These are phyloP conservation scores for Rhodotorula sp. DNA, from an alignment of 1,284 basidiomycete genomes.

Conservation along the genomic window DNA sequence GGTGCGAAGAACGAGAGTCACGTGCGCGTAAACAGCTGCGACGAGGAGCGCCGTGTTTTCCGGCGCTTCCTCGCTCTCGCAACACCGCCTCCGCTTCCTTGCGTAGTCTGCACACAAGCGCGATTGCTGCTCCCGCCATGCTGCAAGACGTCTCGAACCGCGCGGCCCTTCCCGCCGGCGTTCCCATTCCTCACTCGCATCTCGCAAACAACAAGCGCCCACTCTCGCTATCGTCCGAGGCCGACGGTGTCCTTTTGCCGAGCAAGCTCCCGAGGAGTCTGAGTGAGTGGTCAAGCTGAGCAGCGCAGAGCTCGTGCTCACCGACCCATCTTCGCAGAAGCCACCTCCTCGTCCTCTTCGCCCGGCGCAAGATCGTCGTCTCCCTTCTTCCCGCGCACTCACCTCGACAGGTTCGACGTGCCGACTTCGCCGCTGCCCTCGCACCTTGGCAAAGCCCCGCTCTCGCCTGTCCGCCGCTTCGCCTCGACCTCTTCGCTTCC, in stretches of 20 bases:
- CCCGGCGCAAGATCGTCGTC: constrained; percentile 9
- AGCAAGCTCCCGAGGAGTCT: constrained; percentile 6
- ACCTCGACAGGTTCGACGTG: constrained; percentile 31
- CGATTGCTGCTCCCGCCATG: background rate
- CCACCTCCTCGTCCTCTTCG: constrained; percentile 28
- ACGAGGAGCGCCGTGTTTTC: background rate
- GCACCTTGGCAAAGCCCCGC: background rate
- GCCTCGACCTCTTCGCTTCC: constrained; percentile 8
- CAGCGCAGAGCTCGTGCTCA: background rate
- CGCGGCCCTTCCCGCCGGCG: background rate
- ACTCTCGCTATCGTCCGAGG: background rate
- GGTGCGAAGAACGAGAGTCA: background rate
- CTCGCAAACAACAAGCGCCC: constrained; percentile 9
- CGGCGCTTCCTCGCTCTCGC: background rate
- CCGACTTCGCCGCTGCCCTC: constrained; percentile 30
- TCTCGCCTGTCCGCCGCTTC: constrained; percentile 8
- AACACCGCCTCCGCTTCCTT: background rate
- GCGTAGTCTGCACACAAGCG: background rate
- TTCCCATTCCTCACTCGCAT: background rate
- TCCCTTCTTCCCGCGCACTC: constrained; percentile 23
- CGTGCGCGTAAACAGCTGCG: background rate
- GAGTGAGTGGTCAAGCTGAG: too few relatives aligned
- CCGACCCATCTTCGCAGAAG: background rate
- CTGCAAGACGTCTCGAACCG: constrained; percentile 28
- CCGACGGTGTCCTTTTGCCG: background rate